Evolutionary conservation across 2,329 filamentous ascomycete species (phyloP).

Genomic region (Cordyceps cateniannulata): DNA sequence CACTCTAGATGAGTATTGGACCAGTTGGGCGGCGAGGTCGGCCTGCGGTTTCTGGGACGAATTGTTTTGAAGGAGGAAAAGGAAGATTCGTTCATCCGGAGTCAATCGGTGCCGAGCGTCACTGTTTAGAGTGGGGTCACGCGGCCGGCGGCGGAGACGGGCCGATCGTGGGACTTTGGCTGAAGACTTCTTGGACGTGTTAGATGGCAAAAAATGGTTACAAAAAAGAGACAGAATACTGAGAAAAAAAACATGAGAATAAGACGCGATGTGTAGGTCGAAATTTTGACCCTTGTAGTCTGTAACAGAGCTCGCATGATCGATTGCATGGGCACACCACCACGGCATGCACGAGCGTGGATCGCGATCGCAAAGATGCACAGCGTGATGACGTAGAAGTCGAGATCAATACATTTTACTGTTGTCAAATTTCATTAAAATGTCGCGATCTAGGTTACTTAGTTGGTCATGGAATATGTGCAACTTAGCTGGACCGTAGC

Average conservation of each 20-base stretch:
- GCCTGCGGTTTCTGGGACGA: too few relatives aligned
- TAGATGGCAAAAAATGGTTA: too few relatives aligned
- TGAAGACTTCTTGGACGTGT: too few relatives aligned
- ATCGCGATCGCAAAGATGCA: neutral
- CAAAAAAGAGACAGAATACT: neutral
- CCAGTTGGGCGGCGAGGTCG: neutral
- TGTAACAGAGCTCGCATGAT: neutral
- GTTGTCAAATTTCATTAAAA: neutral
- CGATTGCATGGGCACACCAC: neutral
- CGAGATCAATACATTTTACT: neutral
- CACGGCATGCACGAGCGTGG: neutral
- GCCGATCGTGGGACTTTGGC: neutral
- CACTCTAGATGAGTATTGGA: neutral
- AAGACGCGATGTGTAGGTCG: neutral
- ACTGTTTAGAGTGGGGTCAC: neutral
- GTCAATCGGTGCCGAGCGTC: neutral
- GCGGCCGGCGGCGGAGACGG: conserved; percentile 11
- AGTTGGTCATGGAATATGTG: too few relatives aligned
- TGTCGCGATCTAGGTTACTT: too few relatives aligned
- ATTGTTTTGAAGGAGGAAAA: neutral
- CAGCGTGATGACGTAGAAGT: neutral
- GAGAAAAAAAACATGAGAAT: neutral
- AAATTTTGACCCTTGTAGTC: neutral
- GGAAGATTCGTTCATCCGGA: too few relatives aligned
- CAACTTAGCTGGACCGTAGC: too few relatives aligned